phyloP scores from a whole-genome alignment of 345 rosid species.

The Brassica carinata region DNA sequence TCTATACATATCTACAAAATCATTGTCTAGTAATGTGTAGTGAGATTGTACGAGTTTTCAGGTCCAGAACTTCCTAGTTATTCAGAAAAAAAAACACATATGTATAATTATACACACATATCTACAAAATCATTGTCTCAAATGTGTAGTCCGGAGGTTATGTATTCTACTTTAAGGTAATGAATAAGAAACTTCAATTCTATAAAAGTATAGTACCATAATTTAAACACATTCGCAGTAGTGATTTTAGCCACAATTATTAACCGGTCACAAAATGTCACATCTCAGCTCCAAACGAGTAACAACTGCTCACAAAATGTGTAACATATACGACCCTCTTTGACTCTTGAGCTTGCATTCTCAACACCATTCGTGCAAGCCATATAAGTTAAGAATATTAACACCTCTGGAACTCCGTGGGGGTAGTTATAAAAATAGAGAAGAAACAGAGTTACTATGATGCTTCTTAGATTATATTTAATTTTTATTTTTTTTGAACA shows the following conservation, averaged over 20 bases:
- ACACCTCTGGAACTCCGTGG: background rate
- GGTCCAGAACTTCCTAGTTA: background rate
- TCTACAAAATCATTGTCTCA: background rate
- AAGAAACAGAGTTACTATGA: background rate
- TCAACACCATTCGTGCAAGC: background rate
- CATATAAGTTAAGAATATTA: background rate
- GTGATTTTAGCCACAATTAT: background rate
- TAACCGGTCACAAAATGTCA: background rate
- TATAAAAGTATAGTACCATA: background rate
- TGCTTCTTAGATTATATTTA: background rate
- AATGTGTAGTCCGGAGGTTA: background rate
- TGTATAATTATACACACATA: background rate
- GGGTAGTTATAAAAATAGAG: background rate
- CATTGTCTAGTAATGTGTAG: background rate
- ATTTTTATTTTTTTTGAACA: no score
- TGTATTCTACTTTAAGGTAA: slow-evolving; percentile 15
- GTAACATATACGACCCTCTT: background rate
- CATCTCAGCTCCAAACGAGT: slow-evolving; percentile 11
- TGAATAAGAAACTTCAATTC: slow-evolving; percentile 7
- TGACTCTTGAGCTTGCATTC: background rate
- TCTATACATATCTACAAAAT: background rate
- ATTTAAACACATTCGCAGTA: background rate
- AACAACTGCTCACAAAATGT: background rate
- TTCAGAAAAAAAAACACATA: background rate
- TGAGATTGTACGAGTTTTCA: background rate